Percentiles rank a stretch among this genome's conserved stretches.
These are phyloP conservation scores for Saccharomycopsis crataegensis DNA, from an alignment of 1,139 yeast species.

Conservation along the genomic window DNA sequence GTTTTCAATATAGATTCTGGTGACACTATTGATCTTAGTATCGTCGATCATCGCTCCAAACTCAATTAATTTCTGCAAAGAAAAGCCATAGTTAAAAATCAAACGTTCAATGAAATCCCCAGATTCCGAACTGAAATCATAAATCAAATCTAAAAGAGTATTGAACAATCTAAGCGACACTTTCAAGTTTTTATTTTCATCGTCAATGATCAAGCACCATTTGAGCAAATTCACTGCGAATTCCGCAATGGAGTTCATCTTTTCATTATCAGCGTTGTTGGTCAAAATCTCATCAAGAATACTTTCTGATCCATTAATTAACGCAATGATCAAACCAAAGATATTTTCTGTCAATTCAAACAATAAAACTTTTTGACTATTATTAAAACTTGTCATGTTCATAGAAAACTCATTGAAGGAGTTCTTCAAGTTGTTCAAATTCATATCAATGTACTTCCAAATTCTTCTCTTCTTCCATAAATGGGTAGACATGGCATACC, in stretches of 20 bases:
- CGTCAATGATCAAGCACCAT: conserved; percentile 25
- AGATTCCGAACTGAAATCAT: conserved; percentile 62
- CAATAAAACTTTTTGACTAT: conserved; percentile 35
- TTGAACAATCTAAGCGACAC: conserved; percentile 41
- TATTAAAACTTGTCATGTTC: conserved; percentile 36
- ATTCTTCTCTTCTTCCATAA: conserved; percentile 68
- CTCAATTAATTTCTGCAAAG: conserved; percentile 24
- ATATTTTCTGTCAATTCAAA: conserved; percentile 70
- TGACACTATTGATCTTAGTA: conserved; percentile 33
- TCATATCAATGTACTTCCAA: conserved; percentile 50
- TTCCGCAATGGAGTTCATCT: conserved; percentile 30
- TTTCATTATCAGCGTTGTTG: conserved; percentile 25
- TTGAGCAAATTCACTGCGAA: conserved; percentile 39
- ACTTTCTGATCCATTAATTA: conserved; percentile 59
- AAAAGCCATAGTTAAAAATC: conserved; percentile 25
- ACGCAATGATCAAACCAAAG: conserved; percentile 57
- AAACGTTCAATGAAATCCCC: conserved; percentile 43
- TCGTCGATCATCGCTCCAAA: conserved; percentile 23
- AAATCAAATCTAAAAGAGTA: conserved; percentile 51
- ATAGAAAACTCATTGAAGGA: conserved; percentile 27
- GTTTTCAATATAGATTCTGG: conserved; percentile 50
- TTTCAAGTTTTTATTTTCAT: conserved; percentile 28
- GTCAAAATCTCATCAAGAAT: conserved; percentile 45
- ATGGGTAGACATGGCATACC: conserved; percentile 71
- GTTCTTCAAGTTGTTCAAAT: conserved; percentile 35